phyloP scores from a whole-genome alignment of 441 rosid species.

The Arabidopsis lyrata region DNA sequence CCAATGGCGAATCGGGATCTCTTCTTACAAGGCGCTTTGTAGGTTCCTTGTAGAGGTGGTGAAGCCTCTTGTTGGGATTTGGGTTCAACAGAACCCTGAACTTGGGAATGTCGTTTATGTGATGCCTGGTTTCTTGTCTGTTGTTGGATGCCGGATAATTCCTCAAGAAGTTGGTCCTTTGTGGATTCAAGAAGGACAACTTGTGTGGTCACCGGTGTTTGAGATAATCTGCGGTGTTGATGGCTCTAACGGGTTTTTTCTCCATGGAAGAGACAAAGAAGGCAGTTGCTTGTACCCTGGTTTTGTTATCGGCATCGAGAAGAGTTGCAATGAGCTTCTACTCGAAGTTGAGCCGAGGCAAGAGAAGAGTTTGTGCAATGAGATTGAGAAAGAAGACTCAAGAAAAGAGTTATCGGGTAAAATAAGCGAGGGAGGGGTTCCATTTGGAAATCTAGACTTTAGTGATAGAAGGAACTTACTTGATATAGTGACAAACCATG shows the following conservation, averaged over 20 bases:
- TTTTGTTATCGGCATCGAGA: conserved; percentile 55
- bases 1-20: conserved; percentile 70
- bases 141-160: conserved; percentile 76
- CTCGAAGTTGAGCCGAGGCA: conserved; percentile 75
- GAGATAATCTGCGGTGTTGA: conserved; percentile 61
- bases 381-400: conserved; percentile 43
- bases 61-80: conserved; percentile 69
- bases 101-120: conserved; percentile 77
- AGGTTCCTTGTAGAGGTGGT: conserved; percentile 60
- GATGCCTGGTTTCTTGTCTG: conserved; percentile 76
- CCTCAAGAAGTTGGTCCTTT: conserved; percentile 81
- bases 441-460: conserved; percentile 54
- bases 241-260: conserved; percentile 64
- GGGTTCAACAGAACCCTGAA: conserved; percentile 90
- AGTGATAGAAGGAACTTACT: too few relatives aligned
- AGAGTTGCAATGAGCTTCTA: conserved; percentile 67
- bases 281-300: conserved; percentile 70
- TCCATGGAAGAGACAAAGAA: conserved; percentile 75
- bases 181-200: conserved; percentile 61
- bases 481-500: too few relatives aligned
- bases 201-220: conserved; percentile 85
- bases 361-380: conserved; percentile 51
- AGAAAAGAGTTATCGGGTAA: conserved; percentile 37
- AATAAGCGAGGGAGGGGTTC: conserved; percentile 44
- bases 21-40: conserved; percentile 64